These are phyloP conservation scores for Podila horticola DNA, from an alignment of 192 early-diverging fungal species.

Conservation along the genomic window DNA sequence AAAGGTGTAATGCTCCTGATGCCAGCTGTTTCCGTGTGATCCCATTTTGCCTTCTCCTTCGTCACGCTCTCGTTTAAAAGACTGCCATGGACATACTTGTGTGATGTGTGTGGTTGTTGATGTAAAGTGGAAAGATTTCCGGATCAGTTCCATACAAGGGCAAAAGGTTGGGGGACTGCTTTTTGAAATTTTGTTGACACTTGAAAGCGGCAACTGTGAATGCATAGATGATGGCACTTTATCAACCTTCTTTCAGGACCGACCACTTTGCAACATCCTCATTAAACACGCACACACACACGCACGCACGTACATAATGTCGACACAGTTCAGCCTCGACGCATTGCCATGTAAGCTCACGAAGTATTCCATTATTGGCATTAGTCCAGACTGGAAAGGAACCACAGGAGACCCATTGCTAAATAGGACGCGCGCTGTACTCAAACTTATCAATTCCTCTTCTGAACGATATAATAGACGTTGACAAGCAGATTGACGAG, in stretches of 20 bases:
- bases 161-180: background rate
- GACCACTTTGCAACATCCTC: background rate
- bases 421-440: too few relatives aligned
- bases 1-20: background rate
- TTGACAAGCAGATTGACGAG: conserved; percentile 62
- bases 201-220: background rate
- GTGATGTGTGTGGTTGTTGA: background rate
- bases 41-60: background rate
- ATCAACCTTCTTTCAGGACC: too few relatives aligned
- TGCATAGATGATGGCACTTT: too few relatives aligned
- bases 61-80: too few relatives aligned
- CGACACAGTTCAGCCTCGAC: conserved; percentile 43
- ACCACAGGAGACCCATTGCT: too few relatives aligned
- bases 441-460: background rate
- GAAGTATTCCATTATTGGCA: background rate
- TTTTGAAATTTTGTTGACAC: conserved; percentile 6
- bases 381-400: background rate
- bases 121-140: background rate
- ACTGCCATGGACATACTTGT: background rate
- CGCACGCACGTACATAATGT: conserved; percentile 21
- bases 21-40: background rate
- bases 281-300: conserved; percentile 5
- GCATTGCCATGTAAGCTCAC: conserved; percentile 60
- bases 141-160: background rate
- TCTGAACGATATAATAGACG: conserved; percentile 46